phyloP scores from a whole-genome alignment of 2,329 filamentous ascomycete genomes.

The Dactylellina cionopaga region DNA sequence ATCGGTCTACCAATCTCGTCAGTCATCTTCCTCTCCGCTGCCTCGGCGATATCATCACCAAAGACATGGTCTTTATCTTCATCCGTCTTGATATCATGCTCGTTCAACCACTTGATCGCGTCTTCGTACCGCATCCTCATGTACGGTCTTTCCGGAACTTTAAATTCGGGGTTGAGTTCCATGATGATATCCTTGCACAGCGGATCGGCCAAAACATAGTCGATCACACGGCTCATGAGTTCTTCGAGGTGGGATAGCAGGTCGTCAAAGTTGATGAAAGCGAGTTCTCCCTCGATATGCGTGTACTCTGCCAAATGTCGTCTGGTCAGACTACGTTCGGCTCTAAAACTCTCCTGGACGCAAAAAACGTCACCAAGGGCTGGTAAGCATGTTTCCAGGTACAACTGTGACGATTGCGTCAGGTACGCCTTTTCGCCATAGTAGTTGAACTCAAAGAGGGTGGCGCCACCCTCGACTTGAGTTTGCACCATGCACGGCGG shows the following conservation, averaged over 20 bases:
- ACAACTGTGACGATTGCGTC: constrained; percentile 95
- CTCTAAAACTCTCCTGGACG: constrained; percentile 98
- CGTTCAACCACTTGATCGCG: constrained; percentile 91
- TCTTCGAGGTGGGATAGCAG: constrained; percentile 87
- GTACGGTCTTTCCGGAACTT: constrained; percentile 83
- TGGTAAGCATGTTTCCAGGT: constrained; percentile 92
- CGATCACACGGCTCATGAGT: constrained; percentile 85
- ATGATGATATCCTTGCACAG: constrained; percentile 77
- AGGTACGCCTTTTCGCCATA: constrained; percentile 91
- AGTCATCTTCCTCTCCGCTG: constrained; percentile 95
- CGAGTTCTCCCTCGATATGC: constrained; percentile 93
- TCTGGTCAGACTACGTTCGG: constrained; percentile 93
- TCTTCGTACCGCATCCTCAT: constrained; percentile 94
- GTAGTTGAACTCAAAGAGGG: constrained; percentile 88
- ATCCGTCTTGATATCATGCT: constrained; percentile 91
- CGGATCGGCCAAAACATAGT: constrained; percentile 78
- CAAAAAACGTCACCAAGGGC: constrained; percentile 95
- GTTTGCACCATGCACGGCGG: constrained; percentile 94
- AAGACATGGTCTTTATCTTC: constrained; percentile 89
- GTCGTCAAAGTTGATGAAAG: constrained; percentile 93
- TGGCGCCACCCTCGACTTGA: constrained; percentile 90
- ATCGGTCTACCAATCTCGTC: constrained; percentile 95
- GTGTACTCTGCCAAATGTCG: constrained; percentile 96
- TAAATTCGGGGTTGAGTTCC: constrained; percentile 90
- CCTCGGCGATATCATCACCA: constrained; percentile 97